These are phyloP conservation scores for Caloboletus firmus DNA, from an alignment of 1,284 basidiomycete genomes.

Conservation along the genomic window DNA sequence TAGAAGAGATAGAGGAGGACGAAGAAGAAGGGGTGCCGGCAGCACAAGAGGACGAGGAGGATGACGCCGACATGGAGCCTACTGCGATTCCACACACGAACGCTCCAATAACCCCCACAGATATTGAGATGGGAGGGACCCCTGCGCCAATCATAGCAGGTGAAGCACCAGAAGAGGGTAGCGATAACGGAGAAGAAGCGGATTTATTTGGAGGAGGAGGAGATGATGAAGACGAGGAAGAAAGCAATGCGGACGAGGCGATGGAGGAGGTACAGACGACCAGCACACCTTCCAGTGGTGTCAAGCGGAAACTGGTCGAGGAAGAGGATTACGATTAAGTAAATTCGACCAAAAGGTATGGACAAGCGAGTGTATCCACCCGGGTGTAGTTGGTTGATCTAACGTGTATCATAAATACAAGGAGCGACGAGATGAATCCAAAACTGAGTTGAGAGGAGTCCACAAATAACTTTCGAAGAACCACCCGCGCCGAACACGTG, in stretches of 20 bases:
- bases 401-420: slow-evolving; percentile 34
- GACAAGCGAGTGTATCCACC: slow-evolving; percentile 9
- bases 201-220: slow-evolving; percentile 66
- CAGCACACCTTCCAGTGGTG: slow-evolving; percentile 53
- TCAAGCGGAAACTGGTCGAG: slow-evolving; percentile 77
- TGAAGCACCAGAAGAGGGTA: slow-evolving; percentile 55
- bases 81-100: slow-evolving; percentile 40
- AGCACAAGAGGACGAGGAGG: slow-evolving; percentile 49
- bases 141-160: slow-evolving; percentile 43
- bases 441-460: not conserved
- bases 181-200: slow-evolving; percentile 59
- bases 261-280: slow-evolving; percentile 73
- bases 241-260: slow-evolving; percentile 52
- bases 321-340: slow-evolving; percentile 79
- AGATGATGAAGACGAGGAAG: slow-evolving; percentile 72
- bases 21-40: slow-evolving; percentile 14
- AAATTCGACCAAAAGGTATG: not conserved
- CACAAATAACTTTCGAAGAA: not conserved
- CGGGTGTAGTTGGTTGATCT: slow-evolving; percentile 10
- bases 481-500: not conserved
- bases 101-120: slow-evolving; percentile 51
- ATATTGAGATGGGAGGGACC: slow-evolving; percentile 58
- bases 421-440: not conserved
- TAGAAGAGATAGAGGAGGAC: slow-evolving; percentile 70
- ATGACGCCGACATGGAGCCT: slow-evolving; percentile 62